Evolutionary conservation across 2,329 filamentous ascomycete species (phyloP).

Genomic region (Tympanopsis confertula): DNA sequence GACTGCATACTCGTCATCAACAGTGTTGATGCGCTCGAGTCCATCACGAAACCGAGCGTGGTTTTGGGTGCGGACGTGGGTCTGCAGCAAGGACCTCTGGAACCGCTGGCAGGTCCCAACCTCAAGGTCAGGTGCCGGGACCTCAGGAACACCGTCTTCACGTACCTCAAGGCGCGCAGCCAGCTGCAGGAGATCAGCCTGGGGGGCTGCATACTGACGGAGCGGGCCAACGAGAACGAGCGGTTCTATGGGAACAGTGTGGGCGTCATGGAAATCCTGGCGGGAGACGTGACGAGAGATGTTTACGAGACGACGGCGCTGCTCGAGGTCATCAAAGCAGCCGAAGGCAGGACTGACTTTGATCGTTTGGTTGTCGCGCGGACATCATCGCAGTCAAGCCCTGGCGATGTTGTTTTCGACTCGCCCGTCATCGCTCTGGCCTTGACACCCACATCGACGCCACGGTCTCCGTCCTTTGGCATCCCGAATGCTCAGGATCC

Average conservation of each 20-base stretch:
- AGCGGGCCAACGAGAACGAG: constrained; percentile 47
- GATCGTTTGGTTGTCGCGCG: constrained; percentile 56
- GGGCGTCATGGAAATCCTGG: constrained; percentile 42
- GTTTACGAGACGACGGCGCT: constrained; percentile 46
- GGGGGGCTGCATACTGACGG: constrained; percentile 42
- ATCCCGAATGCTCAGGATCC: constrained; percentile 71
- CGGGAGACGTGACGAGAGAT: constrained; percentile 41
- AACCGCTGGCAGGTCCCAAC: constrained; percentile 36
- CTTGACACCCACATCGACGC: constrained; percentile 17
- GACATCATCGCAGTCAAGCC: constrained; percentile 55
- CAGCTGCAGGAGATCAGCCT: constrained; percentile 42
- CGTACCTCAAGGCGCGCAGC: constrained; percentile 46
- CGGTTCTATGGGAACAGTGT: constrained; percentile 39
- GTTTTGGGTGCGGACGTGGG: constrained; percentile 74
- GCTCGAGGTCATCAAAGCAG: constrained; percentile 75
- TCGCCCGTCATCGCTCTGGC: constrained; percentile 35
- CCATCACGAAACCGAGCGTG: constrained; percentile 68
- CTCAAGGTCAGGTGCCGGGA: constrained; percentile 38
- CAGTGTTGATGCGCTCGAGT: constrained; percentile 69
- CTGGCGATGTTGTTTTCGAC: constrained; percentile 58
- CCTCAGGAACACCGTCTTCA: constrained; percentile 40
- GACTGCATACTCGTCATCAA: constrained; percentile 92
- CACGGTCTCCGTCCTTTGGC: constrained; percentile 49
- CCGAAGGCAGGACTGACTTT: constrained; percentile 70
- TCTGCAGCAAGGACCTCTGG: constrained; percentile 65